phyloP scores from a whole-genome alignment of 2,329 filamentous ascomycete genomes.

The Emergomyces orientalis region DNA sequence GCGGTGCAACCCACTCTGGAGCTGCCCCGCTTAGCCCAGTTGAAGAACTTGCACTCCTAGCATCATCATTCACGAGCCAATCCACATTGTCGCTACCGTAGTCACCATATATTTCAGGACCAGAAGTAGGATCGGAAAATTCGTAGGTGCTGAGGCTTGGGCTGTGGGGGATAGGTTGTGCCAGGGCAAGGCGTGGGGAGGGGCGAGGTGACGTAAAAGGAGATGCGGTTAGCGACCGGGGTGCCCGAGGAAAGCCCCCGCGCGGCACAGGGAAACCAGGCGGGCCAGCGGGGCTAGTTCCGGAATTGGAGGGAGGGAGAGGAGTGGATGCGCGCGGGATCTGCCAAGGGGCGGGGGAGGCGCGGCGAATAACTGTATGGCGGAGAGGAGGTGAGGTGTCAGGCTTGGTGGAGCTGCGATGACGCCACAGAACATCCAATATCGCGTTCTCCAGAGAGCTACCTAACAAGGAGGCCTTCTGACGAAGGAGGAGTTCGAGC shows the following conservation, averaged over 20 bases:
- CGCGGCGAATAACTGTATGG: conserved; percentile 78
- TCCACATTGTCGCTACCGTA: conserved; percentile 91
- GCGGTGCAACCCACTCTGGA: conserved; percentile 68
- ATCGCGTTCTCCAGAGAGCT: conserved; percentile 78
- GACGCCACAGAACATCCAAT: conserved; percentile 74
- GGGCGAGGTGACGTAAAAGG: conserved; percentile 91
- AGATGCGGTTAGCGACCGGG: conserved; percentile 66
- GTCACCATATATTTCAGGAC: conserved; percentile 80
- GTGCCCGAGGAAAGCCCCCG: conserved; percentile 65
- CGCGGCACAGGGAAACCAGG: conserved; percentile 67
- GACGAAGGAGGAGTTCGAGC: conserved; percentile 74
- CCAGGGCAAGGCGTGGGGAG: conserved; percentile 81
- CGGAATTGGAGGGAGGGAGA: conserved; percentile 63
- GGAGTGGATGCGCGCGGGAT: conserved; percentile 65
- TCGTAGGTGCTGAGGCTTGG: conserved; percentile 92
- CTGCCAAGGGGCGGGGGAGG: conserved; percentile 91
- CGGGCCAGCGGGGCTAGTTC: conserved; percentile 72
- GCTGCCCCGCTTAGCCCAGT: conserved; percentile 69
- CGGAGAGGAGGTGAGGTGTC: conserved; percentile 75
- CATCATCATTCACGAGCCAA: conserved; percentile 87
- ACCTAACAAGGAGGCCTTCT: conserved; percentile 66
- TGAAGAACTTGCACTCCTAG: conserved; percentile 69
- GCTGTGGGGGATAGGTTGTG: conserved; percentile 89
- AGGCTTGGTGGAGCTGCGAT: conserved; percentile 33
- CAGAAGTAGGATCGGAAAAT: conserved; percentile 74